Evolutionary conservation across 2,329 filamentous ascomycete genomes (phyloP).

Genomic region (Colletotrichum agaves): DNA sequence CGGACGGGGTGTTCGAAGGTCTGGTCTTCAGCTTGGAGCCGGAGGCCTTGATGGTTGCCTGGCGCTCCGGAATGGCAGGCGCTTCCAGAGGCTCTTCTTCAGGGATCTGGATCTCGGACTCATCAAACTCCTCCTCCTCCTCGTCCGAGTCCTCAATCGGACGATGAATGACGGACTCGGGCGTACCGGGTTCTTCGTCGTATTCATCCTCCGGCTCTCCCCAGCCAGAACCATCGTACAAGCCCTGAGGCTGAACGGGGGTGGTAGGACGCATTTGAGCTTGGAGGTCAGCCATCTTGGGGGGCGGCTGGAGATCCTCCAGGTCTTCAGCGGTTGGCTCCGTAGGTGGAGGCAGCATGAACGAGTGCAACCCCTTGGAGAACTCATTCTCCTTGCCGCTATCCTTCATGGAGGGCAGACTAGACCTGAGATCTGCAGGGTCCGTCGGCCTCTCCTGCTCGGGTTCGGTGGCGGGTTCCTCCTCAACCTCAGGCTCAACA

Average conservation of each 20-base stretch:
- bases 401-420: constrained; percentile 33
- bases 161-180: constrained; percentile 90
- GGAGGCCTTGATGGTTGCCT: constrained; percentile 89
- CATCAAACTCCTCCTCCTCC: constrained; percentile 47
- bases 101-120: constrained; percentile 41
- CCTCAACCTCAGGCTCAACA: constrained; percentile 13
- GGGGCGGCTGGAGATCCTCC: constrained; percentile 42
- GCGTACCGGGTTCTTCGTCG: constrained; percentile 75
- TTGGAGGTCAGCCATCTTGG: constrained; percentile 51
- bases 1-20: constrained; percentile 86
- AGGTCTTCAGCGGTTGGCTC: constrained; percentile 47
- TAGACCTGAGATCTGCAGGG: constrained; percentile 46
- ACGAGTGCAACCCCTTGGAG: constrained; percentile 56
- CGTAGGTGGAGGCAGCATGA: constrained; percentile 57
- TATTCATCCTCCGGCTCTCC: constrained; percentile 65
- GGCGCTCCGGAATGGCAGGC: constrained; percentile 78
- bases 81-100: constrained; percentile 61
- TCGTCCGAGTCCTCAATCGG: constrained; percentile 58
- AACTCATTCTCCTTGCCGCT: constrained; percentile 50
- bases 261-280: constrained; percentile 57
- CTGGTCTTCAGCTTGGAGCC: constrained; percentile 90
- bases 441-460: constrained; percentile 32
- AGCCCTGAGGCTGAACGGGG: constrained; percentile 65
- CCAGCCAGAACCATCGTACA: constrained; percentile 73
- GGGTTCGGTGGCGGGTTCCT: background rate